phyloP scores from a whole-genome alignment of 2,329 filamentous ascomycete genomes.

The Apiospora saccharicola region DNA sequence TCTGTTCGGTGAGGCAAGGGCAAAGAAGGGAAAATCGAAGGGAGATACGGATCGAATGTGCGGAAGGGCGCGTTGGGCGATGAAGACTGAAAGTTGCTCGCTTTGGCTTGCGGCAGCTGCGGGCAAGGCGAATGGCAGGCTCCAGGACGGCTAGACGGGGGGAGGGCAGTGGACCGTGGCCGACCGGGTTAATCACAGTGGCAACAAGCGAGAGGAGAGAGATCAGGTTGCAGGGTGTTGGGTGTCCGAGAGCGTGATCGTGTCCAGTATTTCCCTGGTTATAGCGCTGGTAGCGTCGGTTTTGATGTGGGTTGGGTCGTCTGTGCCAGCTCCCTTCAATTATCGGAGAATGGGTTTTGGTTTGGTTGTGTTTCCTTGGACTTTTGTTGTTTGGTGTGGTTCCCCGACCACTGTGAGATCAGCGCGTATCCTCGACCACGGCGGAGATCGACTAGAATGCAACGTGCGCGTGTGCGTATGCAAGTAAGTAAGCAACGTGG shows the following conservation, averaged over 20 bases:
- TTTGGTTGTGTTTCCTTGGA: neutral
- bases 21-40: neutral
- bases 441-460: neutral
- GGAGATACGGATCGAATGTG: neutral
- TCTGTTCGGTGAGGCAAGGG: neutral
- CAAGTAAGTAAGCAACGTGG: neutral
- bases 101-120: neutral
- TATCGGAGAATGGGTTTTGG: neutral
- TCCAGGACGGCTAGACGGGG: too few relatives aligned
- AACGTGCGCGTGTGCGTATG: neutral
- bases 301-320: slow-evolving; percentile 13
- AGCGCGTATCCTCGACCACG: neutral
- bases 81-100: neutral
- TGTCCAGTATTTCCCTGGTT: slow-evolving; percentile 18
- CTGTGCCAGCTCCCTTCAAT: slow-evolving; percentile 20
- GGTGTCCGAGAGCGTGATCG: slow-evolving; percentile 3
- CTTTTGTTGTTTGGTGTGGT: neutral
- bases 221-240: neutral
- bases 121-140: neutral
- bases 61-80: neutral
- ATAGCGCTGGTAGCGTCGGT: slow-evolving; percentile 19
- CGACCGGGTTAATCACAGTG: neutral
- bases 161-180: too few relatives aligned
- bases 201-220: neutral
- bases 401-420: neutral